Evolutionary conservation across 2,329 filamentous ascomycete genomes (phyloP).

Genomic region (Clonostachys solani): DNA sequence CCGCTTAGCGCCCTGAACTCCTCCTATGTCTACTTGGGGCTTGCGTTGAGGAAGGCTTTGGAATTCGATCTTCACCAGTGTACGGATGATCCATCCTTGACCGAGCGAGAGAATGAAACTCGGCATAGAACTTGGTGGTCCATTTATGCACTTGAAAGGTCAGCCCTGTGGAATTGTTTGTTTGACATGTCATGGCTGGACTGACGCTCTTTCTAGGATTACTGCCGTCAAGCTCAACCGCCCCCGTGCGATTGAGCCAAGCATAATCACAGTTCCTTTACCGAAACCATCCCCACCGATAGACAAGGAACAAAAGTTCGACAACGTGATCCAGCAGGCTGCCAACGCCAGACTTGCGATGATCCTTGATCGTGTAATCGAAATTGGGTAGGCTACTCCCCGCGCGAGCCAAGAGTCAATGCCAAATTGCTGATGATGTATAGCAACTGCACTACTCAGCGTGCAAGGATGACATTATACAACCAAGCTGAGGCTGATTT

Average conservation of each 20-base stretch:
- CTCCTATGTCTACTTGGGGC: conserved; percentile 22
- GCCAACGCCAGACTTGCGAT: conserved; percentile 18
- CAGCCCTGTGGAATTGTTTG: not conserved
- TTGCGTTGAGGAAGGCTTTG: conserved; percentile 18
- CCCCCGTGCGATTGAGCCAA: conserved; percentile 12
- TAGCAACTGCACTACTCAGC: not conserved
- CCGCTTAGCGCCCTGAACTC: conserved; percentile 24
- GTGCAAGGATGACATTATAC: too few species aligned
- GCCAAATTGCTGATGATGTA: not conserved
- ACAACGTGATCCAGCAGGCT: conserved; percentile 25
- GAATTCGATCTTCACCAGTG: conserved; percentile 18
- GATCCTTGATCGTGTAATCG: conserved; percentile 21
- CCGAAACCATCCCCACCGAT: conserved; percentile 7
- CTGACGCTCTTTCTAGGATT: conserved; percentile 6
- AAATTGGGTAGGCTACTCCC: conserved; percentile 9
- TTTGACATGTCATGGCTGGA: not conserved
- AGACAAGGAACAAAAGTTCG: conserved; percentile 17
- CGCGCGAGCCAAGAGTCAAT: not conserved
- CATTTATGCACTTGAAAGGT: conserved; percentile 20
- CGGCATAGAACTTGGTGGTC: conserved; percentile 19
- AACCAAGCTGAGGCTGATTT: conserved; percentile 12
- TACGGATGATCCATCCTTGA: conserved; percentile 12
- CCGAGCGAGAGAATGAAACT: conserved; percentile 13
- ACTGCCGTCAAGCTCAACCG: conserved; percentile 15
- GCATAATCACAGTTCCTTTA: conserved; percentile 12